Evolutionary conservation across 805 yeast species (phyloP), one percentile per base, ranked within the genome.

Genomic region (Aciculoconidium aculeatum): DNA sequence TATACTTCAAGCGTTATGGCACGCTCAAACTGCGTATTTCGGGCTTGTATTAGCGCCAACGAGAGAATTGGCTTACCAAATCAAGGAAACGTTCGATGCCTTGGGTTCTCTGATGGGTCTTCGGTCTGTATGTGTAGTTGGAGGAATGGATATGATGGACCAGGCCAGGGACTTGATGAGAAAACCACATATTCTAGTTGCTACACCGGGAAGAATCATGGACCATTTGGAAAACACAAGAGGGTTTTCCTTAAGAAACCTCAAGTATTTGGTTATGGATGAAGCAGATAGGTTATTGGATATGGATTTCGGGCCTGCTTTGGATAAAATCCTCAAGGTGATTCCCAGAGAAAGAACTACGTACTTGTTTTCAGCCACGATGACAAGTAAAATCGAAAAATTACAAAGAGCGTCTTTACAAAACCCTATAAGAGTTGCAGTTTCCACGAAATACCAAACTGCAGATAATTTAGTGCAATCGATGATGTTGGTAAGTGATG

Each of bases 141-240:
- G 98, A 44, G 98, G 98, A 38, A 88, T 92, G 90, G 95, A 86
- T 52, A 82, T 84, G 83, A 86, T 92, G 92, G 95, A 87, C 43
- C 98, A 90, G 58, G 92, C 96, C 0, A 72, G 94, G 37, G 96
- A 92, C 40, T 67, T 90, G 45, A 82, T 85, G 81, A 74, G 92
- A 43, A 87, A 85, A 47, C 98, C 98, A 3, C 98, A 90, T 51
- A 73, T 90, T 25, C 72, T 90, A 32, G 94, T 90, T 37, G 97
- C 97, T 12, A 92, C 98, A 0, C 97, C 98, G 0, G 95, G 95
- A 29, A 69, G 95, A 55, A 64, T 88, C 36, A 77, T 90, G 74
- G 98, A 90, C 55, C 98, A 90, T 64, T 63, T 90, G 49, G 95
- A 88, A 48, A 76, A 83, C 44, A 90, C 96, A 11, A 83, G 83